Conservation (phyloP, 345 rosid genomes). For the Dovyalis caffra region DNA sequence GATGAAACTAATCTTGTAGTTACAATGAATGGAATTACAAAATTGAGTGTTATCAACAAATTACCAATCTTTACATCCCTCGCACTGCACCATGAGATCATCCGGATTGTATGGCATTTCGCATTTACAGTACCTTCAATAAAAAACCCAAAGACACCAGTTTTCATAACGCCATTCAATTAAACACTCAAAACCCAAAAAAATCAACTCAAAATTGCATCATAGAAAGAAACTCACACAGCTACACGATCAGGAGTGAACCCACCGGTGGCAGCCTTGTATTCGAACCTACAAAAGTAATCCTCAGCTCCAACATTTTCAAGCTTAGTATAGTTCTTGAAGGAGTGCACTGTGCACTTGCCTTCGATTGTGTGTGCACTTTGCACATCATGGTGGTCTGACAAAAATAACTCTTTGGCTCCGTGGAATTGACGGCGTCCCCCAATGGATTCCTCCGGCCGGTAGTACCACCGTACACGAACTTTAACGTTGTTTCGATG, state of each 20-base stretch:
- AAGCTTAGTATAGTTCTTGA: slow-evolving; percentile 79
- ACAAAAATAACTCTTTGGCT: slow-evolving; percentile 73
- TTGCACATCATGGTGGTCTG: slow-evolving; percentile 74
- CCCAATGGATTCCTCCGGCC: slow-evolving; percentile 86
- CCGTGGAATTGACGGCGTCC: slow-evolving; percentile 89
- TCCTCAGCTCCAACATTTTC: slow-evolving; percentile 86
- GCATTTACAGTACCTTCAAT: slow-evolving; percentile 84
- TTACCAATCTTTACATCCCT: slow-evolving; percentile 90
- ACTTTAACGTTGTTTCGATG: slow-evolving; percentile 72
- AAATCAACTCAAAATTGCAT: slow-evolving; percentile 1
- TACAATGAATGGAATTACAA: neutral
- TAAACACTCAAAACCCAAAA: neutral
- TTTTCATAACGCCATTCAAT: neutral
- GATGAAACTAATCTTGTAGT: neutral
- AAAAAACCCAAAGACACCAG: slow-evolving; percentile 23
- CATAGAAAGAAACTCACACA: slow-evolving; percentile 51
- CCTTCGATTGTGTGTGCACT: slow-evolving; percentile 86
- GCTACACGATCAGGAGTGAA: slow-evolving; percentile 87
- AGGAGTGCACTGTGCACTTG: slow-evolving; percentile 75
- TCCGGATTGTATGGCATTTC: slow-evolving; percentile 93
- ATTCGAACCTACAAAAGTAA: slow-evolving; percentile 77
- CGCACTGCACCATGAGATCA: slow-evolving; percentile 86
- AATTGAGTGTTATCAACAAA: neutral
- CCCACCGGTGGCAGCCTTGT: slow-evolving; percentile 77
- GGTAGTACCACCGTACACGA: slow-evolving; percentile 76